Conservation (phyloP, 768 basidiomycete genomes). For the Obba rivulosa region DNA sequence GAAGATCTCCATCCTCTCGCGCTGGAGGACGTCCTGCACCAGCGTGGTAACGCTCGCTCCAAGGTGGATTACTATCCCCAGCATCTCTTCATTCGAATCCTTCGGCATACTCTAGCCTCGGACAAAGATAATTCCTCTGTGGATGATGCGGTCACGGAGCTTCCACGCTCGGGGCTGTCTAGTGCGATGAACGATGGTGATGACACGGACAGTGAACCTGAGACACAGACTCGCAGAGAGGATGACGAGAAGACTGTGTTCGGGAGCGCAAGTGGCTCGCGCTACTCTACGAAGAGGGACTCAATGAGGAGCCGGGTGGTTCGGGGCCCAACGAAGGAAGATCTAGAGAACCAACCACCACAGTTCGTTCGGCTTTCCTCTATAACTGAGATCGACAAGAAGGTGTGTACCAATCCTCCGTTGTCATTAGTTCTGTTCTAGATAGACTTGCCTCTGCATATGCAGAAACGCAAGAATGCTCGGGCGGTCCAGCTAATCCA, state of each 20-base stretch:
- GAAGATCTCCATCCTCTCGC: conserved; percentile 67
- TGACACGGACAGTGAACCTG: conserved; percentile 15
- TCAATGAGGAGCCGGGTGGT: conserved; percentile 7
- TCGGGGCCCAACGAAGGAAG: neutral
- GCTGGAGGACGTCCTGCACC: conserved; percentile 63
- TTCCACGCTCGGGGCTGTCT: conserved; percentile 32
- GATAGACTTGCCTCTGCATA: no score
- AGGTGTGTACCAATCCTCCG: neutral
- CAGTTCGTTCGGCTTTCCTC: neutral
- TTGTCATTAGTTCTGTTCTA: neutral
- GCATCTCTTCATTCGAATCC: conserved; percentile 66
- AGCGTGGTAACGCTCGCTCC: conserved; percentile 49
- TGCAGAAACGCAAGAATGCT: conserved; percentile 11
- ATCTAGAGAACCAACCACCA: conserved; percentile 11
- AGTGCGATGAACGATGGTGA: conserved; percentile 12
- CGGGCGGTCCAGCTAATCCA: conserved; percentile 23
- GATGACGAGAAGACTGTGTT: conserved; percentile 28
- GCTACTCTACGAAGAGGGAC: conserved; percentile 19
- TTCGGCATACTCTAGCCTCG: conserved; percentile 51
- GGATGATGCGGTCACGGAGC: conserved; percentile 18
- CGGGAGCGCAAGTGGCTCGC: conserved; percentile 17
- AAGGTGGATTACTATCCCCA: conserved; percentile 67
- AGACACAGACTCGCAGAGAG: conserved; percentile 12
- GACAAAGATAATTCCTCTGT: conserved; percentile 14
- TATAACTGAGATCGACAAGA: neutral